phyloP scores from a whole-genome alignment of 1,139 yeast species.

The Protomyces lactucae-debilis region DNA sequence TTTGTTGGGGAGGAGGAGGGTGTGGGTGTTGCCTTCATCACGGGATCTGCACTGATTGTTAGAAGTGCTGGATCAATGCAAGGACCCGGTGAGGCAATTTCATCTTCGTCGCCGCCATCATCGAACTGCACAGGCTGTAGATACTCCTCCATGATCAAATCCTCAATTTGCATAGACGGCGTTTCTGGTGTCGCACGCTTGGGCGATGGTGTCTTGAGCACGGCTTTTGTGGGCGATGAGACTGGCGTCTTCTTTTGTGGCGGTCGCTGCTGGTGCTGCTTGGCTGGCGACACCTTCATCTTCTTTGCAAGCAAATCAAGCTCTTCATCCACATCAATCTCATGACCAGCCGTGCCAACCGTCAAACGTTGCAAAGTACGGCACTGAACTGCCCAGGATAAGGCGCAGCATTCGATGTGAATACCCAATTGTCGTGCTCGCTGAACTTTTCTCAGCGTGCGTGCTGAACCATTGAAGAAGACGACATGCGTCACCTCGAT shows the following conservation, averaged over 20 bases:
- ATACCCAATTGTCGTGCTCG: slow-evolving; percentile 13
- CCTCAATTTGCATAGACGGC: neutral
- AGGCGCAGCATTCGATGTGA: slow-evolving; percentile 3
- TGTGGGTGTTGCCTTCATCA: neutral
- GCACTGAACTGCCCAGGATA: slow-evolving; percentile 21
- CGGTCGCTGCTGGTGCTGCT: neutral
- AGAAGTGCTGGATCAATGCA: neutral
- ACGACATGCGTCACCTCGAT: slow-evolving; percentile 22
- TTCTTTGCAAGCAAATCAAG: neutral
- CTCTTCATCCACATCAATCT: slow-evolving; percentile 18
- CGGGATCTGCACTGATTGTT: neutral
- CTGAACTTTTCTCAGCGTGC: slow-evolving; percentile 16
- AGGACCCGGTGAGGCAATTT: neutral
- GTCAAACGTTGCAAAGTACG: slow-evolving; percentile 2
- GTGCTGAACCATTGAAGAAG: slow-evolving; percentile 11
- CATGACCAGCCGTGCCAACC: slow-evolving; percentile 15
- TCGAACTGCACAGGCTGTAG: neutral
- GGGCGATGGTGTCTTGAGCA: neutral
- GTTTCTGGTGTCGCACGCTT: neutral
- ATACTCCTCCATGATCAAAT: neutral
- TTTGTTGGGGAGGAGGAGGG: neutral
- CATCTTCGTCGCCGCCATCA: neutral
- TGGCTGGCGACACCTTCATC: neutral
- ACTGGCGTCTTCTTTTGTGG: neutral
- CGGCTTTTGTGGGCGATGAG: neutral